A percentile compares a stretch with the other conserved stretches of the same genome.
phyloP scores from a whole-genome alignment of 805 yeast genomes.

The Starmerella potacharoeniae region DNA sequence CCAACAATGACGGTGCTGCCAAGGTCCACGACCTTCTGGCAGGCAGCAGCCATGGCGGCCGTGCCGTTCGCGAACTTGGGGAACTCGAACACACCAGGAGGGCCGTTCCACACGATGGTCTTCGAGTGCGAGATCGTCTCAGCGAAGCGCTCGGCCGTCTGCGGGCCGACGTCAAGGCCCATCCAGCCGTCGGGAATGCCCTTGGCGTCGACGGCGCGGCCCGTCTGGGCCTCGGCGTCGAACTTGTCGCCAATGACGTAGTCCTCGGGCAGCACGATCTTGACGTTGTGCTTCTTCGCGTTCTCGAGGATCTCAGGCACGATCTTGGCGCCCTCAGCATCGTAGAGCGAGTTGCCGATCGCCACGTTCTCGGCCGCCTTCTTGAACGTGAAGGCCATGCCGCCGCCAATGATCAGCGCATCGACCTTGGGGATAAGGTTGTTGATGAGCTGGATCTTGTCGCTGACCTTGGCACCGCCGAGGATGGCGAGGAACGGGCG shows the following conservation, averaged over 20 bases:
- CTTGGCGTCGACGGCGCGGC: slow-evolving; percentile 71
- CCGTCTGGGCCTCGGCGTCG: slow-evolving; percentile 78
- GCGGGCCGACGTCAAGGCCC: slow-evolving; percentile 95
- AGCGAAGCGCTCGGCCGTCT: slow-evolving; percentile 67
- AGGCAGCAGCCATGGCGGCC: slow-evolving; percentile 77
- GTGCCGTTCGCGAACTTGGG: slow-evolving; percentile 88
- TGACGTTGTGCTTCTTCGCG: slow-evolving; percentile 93
- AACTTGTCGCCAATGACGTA: slow-evolving; percentile 92
- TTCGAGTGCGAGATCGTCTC: slow-evolving; percentile 82
- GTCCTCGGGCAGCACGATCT: slow-evolving; percentile 88
- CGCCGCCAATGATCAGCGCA: slow-evolving; percentile 93
- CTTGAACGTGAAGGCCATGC: slow-evolving; percentile 99
- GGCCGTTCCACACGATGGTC: slow-evolving; percentile 99
- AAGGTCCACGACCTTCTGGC: slow-evolving; percentile 69
- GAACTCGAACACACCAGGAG: slow-evolving; percentile 99
- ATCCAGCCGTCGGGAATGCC: slow-evolving; percentile 94
- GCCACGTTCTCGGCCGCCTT: slow-evolving; percentile 75
- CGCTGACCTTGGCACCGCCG: slow-evolving; percentile 99
- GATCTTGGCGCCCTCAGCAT: slow-evolving; percentile 88
- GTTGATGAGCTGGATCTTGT: slow-evolving; percentile 96
- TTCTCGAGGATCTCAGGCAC: slow-evolving; percentile 86
- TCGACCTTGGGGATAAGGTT: slow-evolving; percentile 88
- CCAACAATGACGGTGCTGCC: slow-evolving; percentile 96
- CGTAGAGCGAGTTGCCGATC: slow-evolving; percentile 88
- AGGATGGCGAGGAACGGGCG: slow-evolving; percentile 98